Evolutionary conservation across 305 asterid species (phyloP), one percentile per base, ranked within the genome.

Genomic region (Andrographis paniculata): DNA sequence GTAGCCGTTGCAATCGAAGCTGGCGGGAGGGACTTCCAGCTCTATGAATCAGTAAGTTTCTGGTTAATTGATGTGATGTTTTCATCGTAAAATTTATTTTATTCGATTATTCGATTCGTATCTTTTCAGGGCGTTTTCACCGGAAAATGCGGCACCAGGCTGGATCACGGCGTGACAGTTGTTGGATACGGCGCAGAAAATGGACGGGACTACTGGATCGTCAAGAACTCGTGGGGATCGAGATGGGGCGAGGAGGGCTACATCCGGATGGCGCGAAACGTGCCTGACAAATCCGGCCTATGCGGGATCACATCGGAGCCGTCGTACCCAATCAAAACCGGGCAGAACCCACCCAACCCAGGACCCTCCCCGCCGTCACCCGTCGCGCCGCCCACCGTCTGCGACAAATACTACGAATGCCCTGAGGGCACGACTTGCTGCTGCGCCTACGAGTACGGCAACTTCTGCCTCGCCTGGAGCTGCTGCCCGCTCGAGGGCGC

Each of bases 321-420:
- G 10, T 88, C 97, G 35, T 88, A 88, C 77, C 87, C 97, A 3
- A 48, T 49, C 35, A 88, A 85, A 69, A 66, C 68, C 0, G 80
- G 95, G 1, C 47, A 30, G n/a, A 88, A 88, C 27, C 97, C 97
- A 22, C 97, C 97, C 0, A 81, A 75, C 53, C 95, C 92, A 0
- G 84, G 92, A 4, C 94, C 97, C 19, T 79, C 95, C 55, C 97
- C 97, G 21, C 95, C 95, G n/a, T 70, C 93, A 17, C 97, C 97
- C 0, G 44, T 60, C 42, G 24, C 60, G 14, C 82, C 91, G 1
- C 83, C 92, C 0, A 48, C 74, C 0, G 72, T 62, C n/a, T 88
- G 97, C 46, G 95, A 88, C 11, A 61, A 69, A 6, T 73, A 64
- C 69, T 60, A 63, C 9, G 53, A 58, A 53, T 88, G 97, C 73